Evolutionary conservation across 805 yeast species (phyloP), one percentile per base, ranked within the genome.

Genomic region (Metschnikowia hibisci): DNA sequence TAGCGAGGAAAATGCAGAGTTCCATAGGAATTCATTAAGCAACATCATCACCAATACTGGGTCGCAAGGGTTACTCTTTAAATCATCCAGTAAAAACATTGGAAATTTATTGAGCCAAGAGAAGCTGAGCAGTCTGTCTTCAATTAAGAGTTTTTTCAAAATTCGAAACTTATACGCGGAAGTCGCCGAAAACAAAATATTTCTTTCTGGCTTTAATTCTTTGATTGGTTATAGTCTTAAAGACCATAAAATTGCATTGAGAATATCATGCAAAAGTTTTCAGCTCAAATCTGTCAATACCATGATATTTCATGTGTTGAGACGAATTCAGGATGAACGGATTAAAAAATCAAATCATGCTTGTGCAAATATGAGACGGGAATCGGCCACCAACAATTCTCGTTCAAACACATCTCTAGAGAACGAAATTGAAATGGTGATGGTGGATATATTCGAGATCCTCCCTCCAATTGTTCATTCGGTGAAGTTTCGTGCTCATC

Each of bases 281-380:
- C 57, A 55, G 42, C 34, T 66, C 22, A 58, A 55, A 28, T 67
- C 73, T 1, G 64, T 68, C 11, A 70, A 70, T 50, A 62, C 60
- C 10, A 65, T 61, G 34, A 52, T 70, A 5, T 69, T 70, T 45
- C 62, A 63, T 28, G 51, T 69, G 14, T 61, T 69, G 6, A 47
- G 69, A 35, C 58, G 56, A 38, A 39, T 67, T 8, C 49, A 65
- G 33, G 69, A 67, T 41, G 57, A 64, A 32, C 49, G 45, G 15
- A 64, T 58, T 18, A 29, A 38, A 2, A 51, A 59, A 14, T 56
- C 53, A 15, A 67, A 67, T 37, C 44, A 50, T 20, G 56, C 55
- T n/a, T 69, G 60, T 45, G 57, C 53, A 27, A 36, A 26, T 41
- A 34, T 39, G 44, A 41, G 16, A 15, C 40, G n/a, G 34, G 32